Base-by-base conservation (phyloP, 1,284 basidiomycete species). In the Papiliotrema flavescens region DNA sequence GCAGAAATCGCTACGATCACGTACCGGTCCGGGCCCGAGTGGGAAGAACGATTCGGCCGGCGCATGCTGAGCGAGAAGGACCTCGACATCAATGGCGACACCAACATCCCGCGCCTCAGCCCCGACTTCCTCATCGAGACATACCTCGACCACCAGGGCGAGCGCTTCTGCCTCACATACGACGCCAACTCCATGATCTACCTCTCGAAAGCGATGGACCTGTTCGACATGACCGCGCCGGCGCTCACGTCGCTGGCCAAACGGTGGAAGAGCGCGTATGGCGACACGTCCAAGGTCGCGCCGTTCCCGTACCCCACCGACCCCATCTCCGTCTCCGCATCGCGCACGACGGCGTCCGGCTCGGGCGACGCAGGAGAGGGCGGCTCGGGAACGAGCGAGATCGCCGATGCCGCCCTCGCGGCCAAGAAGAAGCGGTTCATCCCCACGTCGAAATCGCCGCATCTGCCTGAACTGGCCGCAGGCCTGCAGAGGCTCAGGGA, bases 131-230 rank as follows among this genome's bases (percentile, higher is more conserved):
- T 97, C 49, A 98, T 99, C 66, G 96, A 99, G 77, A 97, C 95
- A 0, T 99, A 98, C 72, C 84, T 99, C 54, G 96, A 98, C 73
- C 92, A 98, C 76, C 95, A 97, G 84, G 91, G 90, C 55, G 91
- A 94, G 77, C 85, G 92, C 68, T 99, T 98, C 79, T 98, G 95
- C 74, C 81, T 98, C 55, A 98, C 97, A 74, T 98, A 98, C 77
- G 95, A 99, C 73, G 95, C 96, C 56, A 99, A 99, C 79, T 96
- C 92, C 2, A 86, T 98, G 74, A 93, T 99, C 67, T 99, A 98
- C 80, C 85, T 97, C 60, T 92, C 89, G 20, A 99, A 98, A 79
- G 95, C 96, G 19, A 99, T 99, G 95, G 95, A 98, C 75, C 81
- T 98, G 1, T 99, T 99, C 75, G 95, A 98, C 78, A 88, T 99